Conservation (phyloP, 495 filamentous ascomycete genomes). For the Trypethelium eluteriae region DNA sequence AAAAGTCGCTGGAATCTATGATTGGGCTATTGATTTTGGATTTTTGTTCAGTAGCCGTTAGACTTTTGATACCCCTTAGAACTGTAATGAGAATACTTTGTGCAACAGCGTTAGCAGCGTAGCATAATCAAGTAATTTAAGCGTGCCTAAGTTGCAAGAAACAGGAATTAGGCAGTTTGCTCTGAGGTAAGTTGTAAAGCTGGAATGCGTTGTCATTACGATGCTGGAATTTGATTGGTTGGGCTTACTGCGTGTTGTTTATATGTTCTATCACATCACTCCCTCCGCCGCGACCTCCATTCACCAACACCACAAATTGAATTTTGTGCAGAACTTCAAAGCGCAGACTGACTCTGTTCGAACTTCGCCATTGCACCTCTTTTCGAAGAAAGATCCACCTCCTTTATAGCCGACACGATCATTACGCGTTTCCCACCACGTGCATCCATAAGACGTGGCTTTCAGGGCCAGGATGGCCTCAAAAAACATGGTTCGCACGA, state of each 20-base stretch:
- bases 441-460: neutral
- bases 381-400: neutral
- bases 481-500: neutral
- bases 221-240: slow-evolving; percentile 4
- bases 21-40: neutral
- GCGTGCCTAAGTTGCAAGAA: too few relatives aligned
- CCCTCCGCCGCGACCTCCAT: neutral
- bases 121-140: too few relatives aligned
- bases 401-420: neutral
- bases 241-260: slow-evolving; percentile 1
- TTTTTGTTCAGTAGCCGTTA: neutral
- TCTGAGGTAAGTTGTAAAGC: neutral
- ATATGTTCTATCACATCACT: slow-evolving; percentile 2
- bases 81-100: neutral
- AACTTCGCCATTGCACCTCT: neutral
- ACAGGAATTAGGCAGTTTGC: too few relatives aligned
- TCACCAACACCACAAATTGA: neutral
- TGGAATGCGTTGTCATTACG: slow-evolving; percentile 3
- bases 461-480: neutral
- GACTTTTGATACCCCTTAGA: slow-evolving; percentile 2
- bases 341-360: neutral
- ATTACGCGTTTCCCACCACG: neutral
- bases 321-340: neutral
- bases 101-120: too few relatives aligned
- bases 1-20: neutral